Base-by-base conservation (phyloP, 441 rosid genomes). In the Macaranga tanarius region DNA sequence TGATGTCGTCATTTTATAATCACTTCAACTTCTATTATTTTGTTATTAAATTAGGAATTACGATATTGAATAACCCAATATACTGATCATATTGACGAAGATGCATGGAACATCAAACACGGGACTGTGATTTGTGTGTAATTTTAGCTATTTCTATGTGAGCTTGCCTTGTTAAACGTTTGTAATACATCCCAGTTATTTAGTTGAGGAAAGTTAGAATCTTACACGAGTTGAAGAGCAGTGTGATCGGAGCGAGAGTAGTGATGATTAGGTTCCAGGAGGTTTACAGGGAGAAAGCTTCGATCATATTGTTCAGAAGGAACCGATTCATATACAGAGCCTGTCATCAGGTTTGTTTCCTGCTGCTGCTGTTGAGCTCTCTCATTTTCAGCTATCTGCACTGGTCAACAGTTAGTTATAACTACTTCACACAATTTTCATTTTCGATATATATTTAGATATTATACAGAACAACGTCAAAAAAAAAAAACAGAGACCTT, bases 171-270 rank as follows among this genome's bases (percentile, higher is more conserved):
- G 20, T 31, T 31, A 31, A 31, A 31, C 38, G 38, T 31, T 31
- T 1, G 3, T 31, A 31, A 31, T 31, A 31, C 38, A 31, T 31
- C 22, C 11, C n/a, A 12, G 28, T 6, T 31, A 19, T 47, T 56
- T 13, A 61, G 1, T 23, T 52, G 51, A 60, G n/a, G 59, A 54
- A 62, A 59, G 62, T 19, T 34, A 62, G 47, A 75, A 68, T 48
- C 80, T 84, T 83, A 92, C 82, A 92, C 97, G 58, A 92, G 92
- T 67, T 87, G 97, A 70, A 89, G 97, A 75, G 93, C 85, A 65
- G 88, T 84, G 63, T 84, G 86, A 65, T 87, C 90, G 4, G 80
- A 78, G 47, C 76, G 85, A 73, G 93, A 84, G 81, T 84, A 90
- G 12, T 87, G 91, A 70, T 81, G 85, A 80, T 77, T 86, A 20